These are phyloP conservation scores for Alisma plantagoaquatica DNA, from an alignment of 106 monocot species.

Conservation along the genomic window DNA sequence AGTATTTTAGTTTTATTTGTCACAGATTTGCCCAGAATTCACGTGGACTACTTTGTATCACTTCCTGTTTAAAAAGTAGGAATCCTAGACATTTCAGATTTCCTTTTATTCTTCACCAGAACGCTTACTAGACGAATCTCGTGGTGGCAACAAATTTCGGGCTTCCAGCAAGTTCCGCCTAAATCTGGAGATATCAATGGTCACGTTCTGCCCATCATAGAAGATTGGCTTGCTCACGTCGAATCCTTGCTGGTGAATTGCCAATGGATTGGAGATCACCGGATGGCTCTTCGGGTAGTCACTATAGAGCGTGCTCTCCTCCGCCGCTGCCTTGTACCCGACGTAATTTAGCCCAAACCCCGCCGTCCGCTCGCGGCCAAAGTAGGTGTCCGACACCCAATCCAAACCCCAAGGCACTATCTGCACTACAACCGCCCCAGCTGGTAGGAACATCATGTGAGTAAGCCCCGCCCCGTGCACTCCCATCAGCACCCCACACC, in stretches of 20 bases:
- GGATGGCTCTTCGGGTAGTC: conserved; percentile 46
- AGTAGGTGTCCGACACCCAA: conserved; percentile 10
- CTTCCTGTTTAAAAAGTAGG: too few species aligned
- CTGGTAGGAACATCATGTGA: conserved; percentile 53
- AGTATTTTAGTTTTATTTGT: too few species aligned
- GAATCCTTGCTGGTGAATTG: conserved; percentile 39
- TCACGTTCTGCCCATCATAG: conserved; percentile 38
- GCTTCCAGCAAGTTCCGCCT: conserved; percentile 19
- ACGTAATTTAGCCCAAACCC: conserved; percentile 41
- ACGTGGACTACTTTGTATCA: too few species aligned
- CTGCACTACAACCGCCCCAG: conserved; percentile 41
- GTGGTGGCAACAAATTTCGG: not conserved
- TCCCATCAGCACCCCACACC: conserved; percentile 50
- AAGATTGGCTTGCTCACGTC: conserved; percentile 26
- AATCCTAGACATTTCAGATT: too few species aligned
- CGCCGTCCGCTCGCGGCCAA: conserved; percentile 26
- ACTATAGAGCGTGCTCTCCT: conserved; percentile 53
- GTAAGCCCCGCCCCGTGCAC: conserved; percentile 82
- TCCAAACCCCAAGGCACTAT: conserved; percentile 40
- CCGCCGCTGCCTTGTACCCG: conserved; percentile 32
- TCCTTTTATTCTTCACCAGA: too few species aligned
- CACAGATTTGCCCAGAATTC: too few species aligned
- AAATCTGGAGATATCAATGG: conserved; percentile 22
- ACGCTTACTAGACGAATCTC: too few species aligned
- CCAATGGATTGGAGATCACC: conserved; percentile 44